phyloP scores from a whole-genome alignment of 1,284 basidiomycete genomes.

The Phylloporus sp. region DNA sequence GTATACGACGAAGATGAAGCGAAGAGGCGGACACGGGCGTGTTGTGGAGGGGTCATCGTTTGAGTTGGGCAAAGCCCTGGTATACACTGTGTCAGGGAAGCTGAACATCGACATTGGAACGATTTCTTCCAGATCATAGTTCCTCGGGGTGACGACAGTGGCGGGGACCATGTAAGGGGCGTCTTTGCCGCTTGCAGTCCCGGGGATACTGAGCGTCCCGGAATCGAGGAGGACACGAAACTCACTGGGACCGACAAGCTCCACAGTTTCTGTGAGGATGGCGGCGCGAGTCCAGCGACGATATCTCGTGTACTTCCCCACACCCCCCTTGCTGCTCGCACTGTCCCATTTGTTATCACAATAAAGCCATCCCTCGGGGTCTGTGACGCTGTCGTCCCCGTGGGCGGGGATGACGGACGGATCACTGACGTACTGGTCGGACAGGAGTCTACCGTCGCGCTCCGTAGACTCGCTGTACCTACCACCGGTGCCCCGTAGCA shows the following conservation, averaged over 20 bases:
- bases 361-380: slow-evolving; percentile 88
- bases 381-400: slow-evolving; percentile 55
- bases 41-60: slow-evolving; percentile 20
- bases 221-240: slow-evolving; percentile 37
- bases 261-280: slow-evolving; percentile 72
- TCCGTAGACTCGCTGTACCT: slow-evolving; percentile 28
- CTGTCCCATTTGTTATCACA: slow-evolving; percentile 97
- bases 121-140: no score
- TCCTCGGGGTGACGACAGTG: no score
- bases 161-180: slow-evolving; percentile 34
- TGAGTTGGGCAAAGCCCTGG: no score
- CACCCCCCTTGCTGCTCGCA: slow-evolving; percentile 71
- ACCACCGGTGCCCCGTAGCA: slow-evolving; percentile 31
- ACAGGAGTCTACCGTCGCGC: slow-evolving; percentile 14
- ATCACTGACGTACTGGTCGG: slow-evolving; percentile 25
- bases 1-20: slow-evolving; percentile 86
- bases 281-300: slow-evolving; percentile 86
- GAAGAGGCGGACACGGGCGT: slow-evolving; percentile 45
- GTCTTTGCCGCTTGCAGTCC: slow-evolving; percentile 13
- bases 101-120: no score
- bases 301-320: slow-evolving; percentile 90
- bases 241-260: slow-evolving; percentile 49
- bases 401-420: slow-evolving; percentile 53
- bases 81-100: slow-evolving; percentile 24
- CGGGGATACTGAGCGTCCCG: slow-evolving; percentile 20